Percentiles rank a stretch among this genome's conserved stretches.
Conservation (phyloP, 2,329 filamentous ascomycete genomes). For the Fusarium globosum region DNA sequence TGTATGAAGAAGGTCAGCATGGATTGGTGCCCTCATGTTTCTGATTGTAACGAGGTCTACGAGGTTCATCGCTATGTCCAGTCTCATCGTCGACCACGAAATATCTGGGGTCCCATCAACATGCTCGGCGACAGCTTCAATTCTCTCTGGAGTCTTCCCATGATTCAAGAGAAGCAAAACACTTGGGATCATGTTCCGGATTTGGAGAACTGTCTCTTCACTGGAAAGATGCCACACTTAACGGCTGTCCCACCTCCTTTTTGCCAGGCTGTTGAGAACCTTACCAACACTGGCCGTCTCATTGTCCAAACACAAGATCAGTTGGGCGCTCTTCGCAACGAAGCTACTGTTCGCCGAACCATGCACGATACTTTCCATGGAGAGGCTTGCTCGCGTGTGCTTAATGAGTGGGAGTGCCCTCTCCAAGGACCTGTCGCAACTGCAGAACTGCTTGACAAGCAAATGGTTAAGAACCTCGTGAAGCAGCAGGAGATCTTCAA, state of each 20-base stretch:
- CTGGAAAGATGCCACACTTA: not conserved
- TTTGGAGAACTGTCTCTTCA: conserved; percentile 12
- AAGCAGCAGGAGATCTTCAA: conserved; percentile 17
- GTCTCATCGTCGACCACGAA: not conserved
- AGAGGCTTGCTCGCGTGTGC: conserved; percentile 22
- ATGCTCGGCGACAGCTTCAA: not conserved
- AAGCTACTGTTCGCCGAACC: not conserved
- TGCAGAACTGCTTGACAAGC: not conserved
- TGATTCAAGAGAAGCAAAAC: not conserved
- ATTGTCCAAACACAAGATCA: not conserved
- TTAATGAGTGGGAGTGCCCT: conserved; percentile 31
- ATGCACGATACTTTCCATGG: conserved; percentile 18
- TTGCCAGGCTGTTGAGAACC: not conserved
- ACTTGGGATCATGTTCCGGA: not conserved
- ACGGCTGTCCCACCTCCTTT: not conserved
- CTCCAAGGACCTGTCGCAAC: conserved; percentile 1
- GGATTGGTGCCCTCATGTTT: conserved; percentile 26
- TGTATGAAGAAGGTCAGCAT: conserved; percentile 35
- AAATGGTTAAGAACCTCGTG: not conserved
- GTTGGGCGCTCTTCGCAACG: not conserved
- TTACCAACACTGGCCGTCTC: conserved; percentile 9
- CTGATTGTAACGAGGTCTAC: conserved; percentile 11
- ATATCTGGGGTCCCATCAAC: conserved; percentile 3
- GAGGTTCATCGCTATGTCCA: conserved; percentile 38
- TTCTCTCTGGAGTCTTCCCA: not conserved